These are phyloP conservation scores for Mariannaea elegans DNA, from an alignment of 2,329 filamentous ascomycete species.

Conservation along the genomic window DNA sequence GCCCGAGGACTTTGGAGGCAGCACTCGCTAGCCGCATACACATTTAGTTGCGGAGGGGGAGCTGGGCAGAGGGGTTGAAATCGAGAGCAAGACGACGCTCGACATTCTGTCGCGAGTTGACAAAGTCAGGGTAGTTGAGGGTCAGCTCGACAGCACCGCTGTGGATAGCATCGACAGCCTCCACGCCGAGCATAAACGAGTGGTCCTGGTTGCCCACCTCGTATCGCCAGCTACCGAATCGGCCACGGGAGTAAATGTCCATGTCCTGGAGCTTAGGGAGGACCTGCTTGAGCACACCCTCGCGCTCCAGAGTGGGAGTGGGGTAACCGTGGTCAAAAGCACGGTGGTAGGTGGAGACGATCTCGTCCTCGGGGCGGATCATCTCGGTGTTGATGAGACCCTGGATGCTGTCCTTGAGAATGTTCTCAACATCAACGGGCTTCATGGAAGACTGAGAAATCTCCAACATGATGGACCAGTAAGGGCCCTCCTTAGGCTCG, in stretches of 20 bases:
- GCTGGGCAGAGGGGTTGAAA: conserved; percentile 50
- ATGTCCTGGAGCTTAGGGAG: conserved; percentile 90
- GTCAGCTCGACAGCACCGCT: conserved; percentile 91
- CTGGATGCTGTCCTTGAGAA: conserved; percentile 92
- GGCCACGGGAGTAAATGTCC: conserved; percentile 94
- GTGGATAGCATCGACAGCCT: conserved; percentile 90
- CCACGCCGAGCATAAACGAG: conserved; percentile 96
- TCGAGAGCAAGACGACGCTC: conserved; percentile 55
- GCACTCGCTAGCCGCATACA: conserved; percentile 42
- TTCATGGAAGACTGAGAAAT: conserved; percentile 96
- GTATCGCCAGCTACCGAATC: conserved; percentile 98
- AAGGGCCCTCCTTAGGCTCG: conserved; percentile 85
- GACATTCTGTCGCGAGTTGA: conserved; percentile 78
- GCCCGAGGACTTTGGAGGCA: conserved; percentile 30
- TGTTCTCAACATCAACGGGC: conserved; percentile 85
- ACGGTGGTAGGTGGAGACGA: conserved; percentile 98
- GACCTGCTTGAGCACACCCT: conserved; percentile 90
- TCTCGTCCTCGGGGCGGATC: conserved; percentile 90
- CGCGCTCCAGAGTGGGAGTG: conserved; percentile 92
- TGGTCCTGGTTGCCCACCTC: conserved; percentile 98
- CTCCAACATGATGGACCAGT: conserved; percentile 99
- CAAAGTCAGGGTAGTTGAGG: conserved; percentile 96
- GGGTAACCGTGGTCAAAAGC: conserved; percentile 99
- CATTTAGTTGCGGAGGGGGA: conserved; percentile 50
- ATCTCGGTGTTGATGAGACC: conserved; percentile 98